Evolutionary conservation across 805 yeast species (phyloP).

Genomic region (Ogataea sp.): DNA sequence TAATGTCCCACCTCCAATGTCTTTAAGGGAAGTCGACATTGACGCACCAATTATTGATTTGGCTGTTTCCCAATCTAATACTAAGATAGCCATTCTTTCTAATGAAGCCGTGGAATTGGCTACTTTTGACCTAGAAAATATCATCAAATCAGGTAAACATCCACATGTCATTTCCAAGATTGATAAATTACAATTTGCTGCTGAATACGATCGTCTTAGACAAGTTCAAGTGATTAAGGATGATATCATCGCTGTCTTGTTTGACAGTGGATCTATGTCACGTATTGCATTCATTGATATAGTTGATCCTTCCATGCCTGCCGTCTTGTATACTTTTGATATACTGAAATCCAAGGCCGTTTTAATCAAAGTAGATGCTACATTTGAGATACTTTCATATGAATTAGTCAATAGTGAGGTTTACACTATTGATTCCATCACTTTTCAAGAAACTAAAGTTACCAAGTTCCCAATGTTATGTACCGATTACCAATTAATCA

Average conservation of each 20-base stretch:
- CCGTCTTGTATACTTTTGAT: conserved; percentile 32
- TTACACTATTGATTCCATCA: conserved; percentile 22
- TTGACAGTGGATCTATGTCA: conserved; percentile 46
- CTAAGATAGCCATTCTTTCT: conserved; percentile 48
- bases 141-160: conserved; percentile 35
- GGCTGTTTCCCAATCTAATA: conserved; percentile 56
- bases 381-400: conserved; percentile 42
- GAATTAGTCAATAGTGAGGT: conserved; percentile 62
- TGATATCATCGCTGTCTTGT: conserved; percentile 45
- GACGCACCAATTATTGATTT: conserved; percentile 51
- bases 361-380: conserved; percentile 45
- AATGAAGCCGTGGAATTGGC: conserved; percentile 39
- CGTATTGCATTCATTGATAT: conserved; percentile 44
- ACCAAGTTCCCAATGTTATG: conserved; percentile 65
- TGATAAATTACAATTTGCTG: conserved; percentile 27
- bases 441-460: conserved; percentile 22
- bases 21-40: conserved; percentile 57
- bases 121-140: conserved; percentile 32
- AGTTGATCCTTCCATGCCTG: conserved; percentile 32
- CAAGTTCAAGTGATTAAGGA: conserved; percentile 56
- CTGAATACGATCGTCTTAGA: conserved; percentile 40
- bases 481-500: conserved; percentile 44
- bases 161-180: conserved; percentile 34
- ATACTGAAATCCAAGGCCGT: conserved; percentile 42
- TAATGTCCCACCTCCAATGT: conserved; percentile 92